A percentile compares a stretch with the other conserved stretches of the same genome.
These are phyloP conservation scores for Rhodotorula taiwanensis DNA, from an alignment of 768 basidiomycete genomes.

Conservation along the genomic window DNA sequence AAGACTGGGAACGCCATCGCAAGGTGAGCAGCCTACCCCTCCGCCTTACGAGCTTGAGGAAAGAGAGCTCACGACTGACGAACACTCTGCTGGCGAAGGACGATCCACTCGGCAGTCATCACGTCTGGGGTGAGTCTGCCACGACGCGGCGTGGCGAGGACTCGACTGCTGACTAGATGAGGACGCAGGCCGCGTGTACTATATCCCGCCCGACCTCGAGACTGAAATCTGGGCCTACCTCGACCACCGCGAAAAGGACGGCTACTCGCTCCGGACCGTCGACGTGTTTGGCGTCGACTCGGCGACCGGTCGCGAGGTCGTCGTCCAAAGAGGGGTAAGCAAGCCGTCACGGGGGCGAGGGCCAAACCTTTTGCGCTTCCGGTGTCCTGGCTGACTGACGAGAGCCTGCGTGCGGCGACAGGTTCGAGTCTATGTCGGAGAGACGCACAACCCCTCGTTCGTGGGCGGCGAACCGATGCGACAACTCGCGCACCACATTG, in stretches of 20 bases:
- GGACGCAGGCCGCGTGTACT: conserved; percentile 66
- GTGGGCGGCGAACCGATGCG: conserved; percentile 75
- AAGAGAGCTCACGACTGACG: no score
- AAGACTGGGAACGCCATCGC: conserved; percentile 64
- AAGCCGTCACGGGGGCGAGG: no score
- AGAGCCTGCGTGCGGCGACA: background rate
- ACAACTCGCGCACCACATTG: conserved; percentile 61
- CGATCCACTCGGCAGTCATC: conserved; percentile 48
- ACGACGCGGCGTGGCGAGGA: no score
- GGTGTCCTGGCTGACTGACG: no score
- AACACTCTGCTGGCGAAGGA: conserved; percentile 65
- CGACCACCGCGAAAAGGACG: conserved; percentile 55
- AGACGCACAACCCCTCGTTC: conserved; percentile 80
- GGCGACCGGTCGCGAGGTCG: conserved; percentile 52
- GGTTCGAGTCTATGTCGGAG: conserved; percentile 67
- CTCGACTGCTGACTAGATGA: background rate
- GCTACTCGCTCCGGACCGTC: conserved; percentile 74
- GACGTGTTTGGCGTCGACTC: conserved; percentile 62
- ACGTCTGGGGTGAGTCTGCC: conserved; percentile 65
- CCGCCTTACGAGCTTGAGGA: no score
- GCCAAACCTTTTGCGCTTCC: background rate
- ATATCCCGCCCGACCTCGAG: conserved; percentile 64
- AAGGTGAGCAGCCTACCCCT: conserved; percentile 15
- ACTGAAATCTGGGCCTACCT: conserved; percentile 12
- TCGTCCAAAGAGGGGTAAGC: conserved; percentile 47